A percentile compares a stretch with the other conserved stretches of the same genome.
Conservation (phyloP, 148 eudicot species). For the Suaeda aralocaspica region DNA sequence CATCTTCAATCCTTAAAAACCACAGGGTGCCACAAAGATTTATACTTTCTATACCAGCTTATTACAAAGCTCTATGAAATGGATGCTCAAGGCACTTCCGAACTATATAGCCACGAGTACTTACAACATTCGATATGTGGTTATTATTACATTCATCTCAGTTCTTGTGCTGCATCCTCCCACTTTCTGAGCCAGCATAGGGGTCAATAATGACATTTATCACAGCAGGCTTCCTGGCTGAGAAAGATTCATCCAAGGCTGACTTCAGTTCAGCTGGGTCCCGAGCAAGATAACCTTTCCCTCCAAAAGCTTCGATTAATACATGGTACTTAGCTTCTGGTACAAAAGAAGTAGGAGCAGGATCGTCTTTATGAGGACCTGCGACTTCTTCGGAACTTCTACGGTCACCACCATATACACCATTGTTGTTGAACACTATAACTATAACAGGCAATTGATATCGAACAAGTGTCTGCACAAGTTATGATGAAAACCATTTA, state of each 20-base stretch:
- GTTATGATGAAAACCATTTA: background rate
- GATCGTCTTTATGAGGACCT: constrained; percentile 82
- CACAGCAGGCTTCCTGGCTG: constrained; percentile 81
- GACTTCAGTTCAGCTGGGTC: constrained; percentile 72
- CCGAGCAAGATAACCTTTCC: constrained; percentile 75
- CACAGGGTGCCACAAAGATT: no score
- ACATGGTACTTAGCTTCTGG: constrained; percentile 72
- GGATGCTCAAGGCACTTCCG: constrained; percentile 2
- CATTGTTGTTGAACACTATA: constrained; percentile 89
- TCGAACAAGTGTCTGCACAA: constrained; percentile 73
- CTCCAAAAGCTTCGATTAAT: constrained; percentile 80
- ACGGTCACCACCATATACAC: constrained; percentile 90
- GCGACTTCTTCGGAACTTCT: constrained; percentile 70
- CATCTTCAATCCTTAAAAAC: no score
- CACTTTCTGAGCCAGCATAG: constrained; percentile 91
- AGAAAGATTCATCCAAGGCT: constrained; percentile 71
- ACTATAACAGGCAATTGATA: constrained; percentile 82
- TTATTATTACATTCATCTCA: constrained; percentile 25
- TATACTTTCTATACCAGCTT: background rate
- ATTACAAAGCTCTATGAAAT: constrained; percentile 12
- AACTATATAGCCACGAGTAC: background rate
- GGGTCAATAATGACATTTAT: constrained; percentile 88
- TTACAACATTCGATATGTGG: background rate
- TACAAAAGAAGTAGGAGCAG: constrained; percentile 90
- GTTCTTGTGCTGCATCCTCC: constrained; percentile 92